phyloP scores from a whole-genome alignment of 108 stramenopile genomes.

The Cyclotella baltica region DNA sequence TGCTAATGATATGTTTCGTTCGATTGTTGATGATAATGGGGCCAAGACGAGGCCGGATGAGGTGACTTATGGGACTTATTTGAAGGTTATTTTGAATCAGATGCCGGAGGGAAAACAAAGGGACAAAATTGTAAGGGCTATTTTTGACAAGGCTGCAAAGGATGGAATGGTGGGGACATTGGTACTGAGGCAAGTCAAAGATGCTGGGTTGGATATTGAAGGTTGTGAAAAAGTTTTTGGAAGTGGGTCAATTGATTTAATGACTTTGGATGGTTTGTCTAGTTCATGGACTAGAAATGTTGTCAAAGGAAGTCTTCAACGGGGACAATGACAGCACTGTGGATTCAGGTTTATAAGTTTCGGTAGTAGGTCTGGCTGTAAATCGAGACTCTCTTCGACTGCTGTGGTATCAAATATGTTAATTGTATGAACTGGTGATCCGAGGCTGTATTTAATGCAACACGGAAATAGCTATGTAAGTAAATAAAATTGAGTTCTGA shows the following conservation, averaged over 20 bases:
- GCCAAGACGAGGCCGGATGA: slow-evolving; percentile 71
- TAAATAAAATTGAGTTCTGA: too few species aligned
- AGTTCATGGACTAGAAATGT: slow-evolving; percentile 75
- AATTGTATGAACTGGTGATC: too few species aligned
- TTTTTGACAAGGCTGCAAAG: slow-evolving; percentile 66
- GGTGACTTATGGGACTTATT: slow-evolving; percentile 83
- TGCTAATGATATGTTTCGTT: slow-evolving; percentile 47
- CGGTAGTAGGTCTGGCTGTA: background rate
- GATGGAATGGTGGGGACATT: slow-evolving; percentile 78
- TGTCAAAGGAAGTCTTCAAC: slow-evolving; percentile 48
- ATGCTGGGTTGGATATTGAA: slow-evolving; percentile 33
- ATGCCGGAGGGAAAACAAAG: slow-evolving; percentile 65
- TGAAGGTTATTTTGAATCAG: slow-evolving; percentile 77
- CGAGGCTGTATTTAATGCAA: too few species aligned
- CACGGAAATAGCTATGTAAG: too few species aligned
- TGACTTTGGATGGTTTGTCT: slow-evolving; percentile 65
- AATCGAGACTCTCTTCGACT: background rate
- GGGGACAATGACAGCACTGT: background rate
- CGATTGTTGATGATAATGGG: slow-evolving; percentile 60
- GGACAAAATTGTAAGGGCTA: slow-evolving; percentile 58
- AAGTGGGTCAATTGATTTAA: slow-evolving; percentile 52
- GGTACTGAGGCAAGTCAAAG: slow-evolving; percentile 71
- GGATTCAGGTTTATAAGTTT: background rate
- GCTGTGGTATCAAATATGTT: background rate
- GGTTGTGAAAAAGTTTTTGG: slow-evolving; percentile 45